A percentile compares a stretch with the other conserved stretches of the same genome.
These are phyloP conservation scores for Colletotrichum musae DNA, from an alignment of 2,329 filamentous ascomycete species.

Conservation along the genomic window DNA sequence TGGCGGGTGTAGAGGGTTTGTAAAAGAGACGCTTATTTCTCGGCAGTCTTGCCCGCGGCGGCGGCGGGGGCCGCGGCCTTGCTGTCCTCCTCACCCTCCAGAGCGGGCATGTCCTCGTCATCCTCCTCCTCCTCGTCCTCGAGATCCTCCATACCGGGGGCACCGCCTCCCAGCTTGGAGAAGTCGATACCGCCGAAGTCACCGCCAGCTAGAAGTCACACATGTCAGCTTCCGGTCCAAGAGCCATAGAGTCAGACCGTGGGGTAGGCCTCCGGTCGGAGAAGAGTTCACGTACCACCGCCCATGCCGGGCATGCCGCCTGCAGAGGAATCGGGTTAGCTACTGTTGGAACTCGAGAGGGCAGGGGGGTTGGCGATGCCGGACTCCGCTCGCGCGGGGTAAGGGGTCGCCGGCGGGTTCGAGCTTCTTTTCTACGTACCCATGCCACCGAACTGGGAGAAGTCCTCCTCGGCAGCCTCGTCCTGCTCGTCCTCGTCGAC, in stretches of 20 bases:
- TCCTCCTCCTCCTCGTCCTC: constrained; percentile 73
- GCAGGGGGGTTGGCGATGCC: neutral
- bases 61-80: constrained; percentile 55
- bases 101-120: constrained; percentile 88
- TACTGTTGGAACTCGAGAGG: neutral
- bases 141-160: constrained; percentile 60
- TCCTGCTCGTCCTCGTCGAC: constrained; percentile 99
- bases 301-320: constrained; percentile 70
- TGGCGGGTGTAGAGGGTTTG: neutral
- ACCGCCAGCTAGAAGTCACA: constrained; percentile 60
- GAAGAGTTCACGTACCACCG: constrained; percentile 52
- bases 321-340: constrained; percentile 45
- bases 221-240: constrained; percentile 8
- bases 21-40: constrained; percentile 36
- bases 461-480: constrained; percentile 86
- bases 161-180: constrained; percentile 84
- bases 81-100: constrained; percentile 73
- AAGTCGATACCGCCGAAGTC: constrained; percentile 94
- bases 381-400: constrained; percentile 12
- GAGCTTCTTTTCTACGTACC: constrained; percentile 58
- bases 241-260: neutral
- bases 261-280: constrained; percentile 16
- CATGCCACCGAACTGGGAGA: constrained; percentile 77
- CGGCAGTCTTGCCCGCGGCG: constrained; percentile 36
- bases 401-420: constrained; percentile 15